phyloP scores from a whole-genome alignment of 805 yeast species.

The Yarrowia sp. region DNA sequence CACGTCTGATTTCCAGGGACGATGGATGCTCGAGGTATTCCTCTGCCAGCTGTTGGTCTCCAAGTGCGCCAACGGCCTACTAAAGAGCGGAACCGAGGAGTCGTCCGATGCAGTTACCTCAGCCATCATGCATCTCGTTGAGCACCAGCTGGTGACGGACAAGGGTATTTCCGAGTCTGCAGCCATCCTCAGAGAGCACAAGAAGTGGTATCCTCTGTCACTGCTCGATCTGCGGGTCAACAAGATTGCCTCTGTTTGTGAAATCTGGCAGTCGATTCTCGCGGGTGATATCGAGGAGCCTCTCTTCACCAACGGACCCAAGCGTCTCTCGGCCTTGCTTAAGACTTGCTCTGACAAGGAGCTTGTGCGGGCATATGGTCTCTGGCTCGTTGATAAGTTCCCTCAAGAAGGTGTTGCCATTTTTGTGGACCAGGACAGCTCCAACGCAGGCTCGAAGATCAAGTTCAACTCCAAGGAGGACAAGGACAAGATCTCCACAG shows the following conservation, averaged over 20 bases:
- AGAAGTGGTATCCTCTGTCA: conserved; percentile 35
- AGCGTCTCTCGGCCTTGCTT: conserved; percentile 35
- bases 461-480: conserved; percentile 34
- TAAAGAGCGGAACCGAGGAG: background rate
- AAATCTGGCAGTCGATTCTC: conserved; percentile 27
- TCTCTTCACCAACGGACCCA: conserved; percentile 35
- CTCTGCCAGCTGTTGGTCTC: background rate
- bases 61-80: background rate
- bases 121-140: background rate
- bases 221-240: conserved; percentile 34
- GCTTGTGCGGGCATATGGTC: conserved; percentile 42
- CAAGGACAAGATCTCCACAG: conserved; percentile 35
- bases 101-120: background rate
- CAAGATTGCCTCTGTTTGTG: conserved; percentile 35
- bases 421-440: conserved; percentile 34
- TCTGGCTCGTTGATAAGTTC: conserved; percentile 38
- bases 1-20: background rate
- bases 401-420: conserved; percentile 39
- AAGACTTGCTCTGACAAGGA: conserved; percentile 33
- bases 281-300: conserved; percentile 33
- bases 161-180: conserved; percentile 29
- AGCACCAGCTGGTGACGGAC: background rate
- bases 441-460: conserved; percentile 21
- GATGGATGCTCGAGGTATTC: conserved; percentile 11
- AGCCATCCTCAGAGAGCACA: conserved; percentile 31